phyloP scores from a whole-genome alignment of 305 asterid species.

The Fraxinus paxiana region DNA sequence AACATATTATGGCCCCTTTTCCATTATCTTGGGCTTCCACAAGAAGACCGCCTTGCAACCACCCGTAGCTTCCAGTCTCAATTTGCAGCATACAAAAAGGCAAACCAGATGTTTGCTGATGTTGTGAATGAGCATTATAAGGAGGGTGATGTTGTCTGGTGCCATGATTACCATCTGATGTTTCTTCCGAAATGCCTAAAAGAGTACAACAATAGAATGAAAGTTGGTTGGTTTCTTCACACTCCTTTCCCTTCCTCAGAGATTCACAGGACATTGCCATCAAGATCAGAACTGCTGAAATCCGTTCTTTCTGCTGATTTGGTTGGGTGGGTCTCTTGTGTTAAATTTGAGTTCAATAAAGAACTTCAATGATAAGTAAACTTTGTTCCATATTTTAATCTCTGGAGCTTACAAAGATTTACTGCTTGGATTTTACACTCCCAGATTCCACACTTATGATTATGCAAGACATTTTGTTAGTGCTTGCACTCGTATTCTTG shows the following conservation, averaged over 20 bases:
- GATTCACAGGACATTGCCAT: constrained; percentile 81
- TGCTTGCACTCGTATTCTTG: constrained; percentile 96
- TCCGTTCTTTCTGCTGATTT: constrained; percentile 87
- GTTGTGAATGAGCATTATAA: constrained; percentile 51
- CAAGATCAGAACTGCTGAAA: constrained; percentile 69
- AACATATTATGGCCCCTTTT: constrained; percentile 92
- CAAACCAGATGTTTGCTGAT: constrained; percentile 42
- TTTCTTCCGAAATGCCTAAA: constrained; percentile 46
- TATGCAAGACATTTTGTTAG: constrained; percentile 98
- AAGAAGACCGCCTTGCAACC: constrained; percentile 87
- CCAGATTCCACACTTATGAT: constrained; percentile 94
- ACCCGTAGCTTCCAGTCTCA: constrained; percentile 89
- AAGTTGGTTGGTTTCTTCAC: constrained; percentile 95
- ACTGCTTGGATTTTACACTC: constrained; percentile 11
- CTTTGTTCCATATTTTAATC: not conserved
- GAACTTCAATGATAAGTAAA: not conserved
- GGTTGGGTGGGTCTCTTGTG: constrained; percentile 52
- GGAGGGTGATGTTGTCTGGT: constrained; percentile 91
- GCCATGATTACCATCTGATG: constrained; percentile 71
- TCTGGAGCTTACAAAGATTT: not conserved
- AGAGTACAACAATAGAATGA: constrained; percentile 61
- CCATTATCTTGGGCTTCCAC: constrained; percentile 90
- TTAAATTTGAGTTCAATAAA: not conserved
- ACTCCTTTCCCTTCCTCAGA: constrained; percentile 92
- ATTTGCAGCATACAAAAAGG: constrained; percentile 80